Evolutionary conservation across 2,329 filamentous ascomycete genomes (phyloP).

Genomic region (Elsinoe fawcettii): DNA sequence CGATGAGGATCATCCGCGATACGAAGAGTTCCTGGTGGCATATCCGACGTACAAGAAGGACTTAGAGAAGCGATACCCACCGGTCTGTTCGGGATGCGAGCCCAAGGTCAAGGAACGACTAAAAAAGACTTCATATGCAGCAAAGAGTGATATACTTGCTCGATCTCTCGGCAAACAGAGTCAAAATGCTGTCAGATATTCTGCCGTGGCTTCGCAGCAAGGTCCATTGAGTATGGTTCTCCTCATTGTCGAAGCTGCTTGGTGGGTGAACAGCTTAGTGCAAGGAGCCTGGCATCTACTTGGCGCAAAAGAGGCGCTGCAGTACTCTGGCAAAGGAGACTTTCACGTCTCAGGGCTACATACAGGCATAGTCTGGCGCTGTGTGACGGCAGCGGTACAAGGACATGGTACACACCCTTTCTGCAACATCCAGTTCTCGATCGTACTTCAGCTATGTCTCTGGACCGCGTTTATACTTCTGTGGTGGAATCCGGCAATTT

Average conservation of each 20-base stretch:
- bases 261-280: conserved; percentile 33
- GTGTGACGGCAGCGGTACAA: background rate
- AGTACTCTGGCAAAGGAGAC: background rate
- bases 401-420: background rate
- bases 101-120: conserved; percentile 64
- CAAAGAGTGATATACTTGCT: conserved; percentile 57
- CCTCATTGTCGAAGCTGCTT: conserved; percentile 36
- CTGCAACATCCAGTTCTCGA: conserved; percentile 10
- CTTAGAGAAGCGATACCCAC: conserved; percentile 77
- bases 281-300: conserved; percentile 32
- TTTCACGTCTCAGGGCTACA: background rate
- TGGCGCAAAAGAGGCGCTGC: background rate
- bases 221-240: conserved; percentile 12
- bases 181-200: conserved; percentile 23
- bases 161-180: conserved; percentile 25
- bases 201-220: conserved; percentile 21
- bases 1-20: conserved; percentile 56
- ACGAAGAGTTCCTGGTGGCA: conserved; percentile 58
- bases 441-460: conserved; percentile 20
- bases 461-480: conserved; percentile 22
- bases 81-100: conserved; percentile 76
- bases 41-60: conserved; percentile 63
- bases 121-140: conserved; percentile 65
- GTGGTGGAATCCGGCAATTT: conserved; percentile 30
- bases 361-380: background rate